Evolutionary conservation across 305 asterid genomes (phyloP), one percentile per base, ranked within the genome.

Genomic region (Fraxinus velutina): DNA sequence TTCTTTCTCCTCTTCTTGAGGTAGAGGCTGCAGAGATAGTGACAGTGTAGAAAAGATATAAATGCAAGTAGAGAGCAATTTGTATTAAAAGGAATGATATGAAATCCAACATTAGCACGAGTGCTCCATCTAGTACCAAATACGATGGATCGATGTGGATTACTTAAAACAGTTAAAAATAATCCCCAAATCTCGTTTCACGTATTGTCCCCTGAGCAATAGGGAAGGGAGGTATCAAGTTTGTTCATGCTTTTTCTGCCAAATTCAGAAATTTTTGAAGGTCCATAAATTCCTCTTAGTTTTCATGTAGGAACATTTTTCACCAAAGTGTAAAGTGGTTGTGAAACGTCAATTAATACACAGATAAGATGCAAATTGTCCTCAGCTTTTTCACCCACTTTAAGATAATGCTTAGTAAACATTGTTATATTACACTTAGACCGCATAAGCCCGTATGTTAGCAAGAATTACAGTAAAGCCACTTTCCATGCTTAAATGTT

Each of bases 1-100:
- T 81, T 96, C 96, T 85, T 91, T 92, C 93, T 96, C 98, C 92
- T 96, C 98, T 2, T 87, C 93, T 6, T 92, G 80, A 33, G 98
- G 98, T 74, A 94, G 91, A 77, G 97, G 91, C 98, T 96, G 88
- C 82, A 80, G 22, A 86, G 62, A 62, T 39, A 81, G 32, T 37
- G 64, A 55, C 15, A 27, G 6, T 81, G 78, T 32, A 60, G 34
- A 85, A 74, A 24, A 62, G 47, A 71, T 3, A 78, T 80, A 21
- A 7, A 75, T 57, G 34, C 17, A 55, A 75, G 39, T 13, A 27
- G 15, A 44, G 36, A 27, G 24, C 29, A 4, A 22, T 1, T n/a
- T 10, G 62, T 13, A 76, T 15, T 76, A 47, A 19, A 42, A 21
- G 12, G 37, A 44, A 24, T 13, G 5, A 9, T 42, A 22, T 24